A percentile compares a stretch with the other conserved stretches of the same genome.
phyloP scores from a whole-genome alignment of 306 rosid species.

The Castanopsis chinensis region DNA sequence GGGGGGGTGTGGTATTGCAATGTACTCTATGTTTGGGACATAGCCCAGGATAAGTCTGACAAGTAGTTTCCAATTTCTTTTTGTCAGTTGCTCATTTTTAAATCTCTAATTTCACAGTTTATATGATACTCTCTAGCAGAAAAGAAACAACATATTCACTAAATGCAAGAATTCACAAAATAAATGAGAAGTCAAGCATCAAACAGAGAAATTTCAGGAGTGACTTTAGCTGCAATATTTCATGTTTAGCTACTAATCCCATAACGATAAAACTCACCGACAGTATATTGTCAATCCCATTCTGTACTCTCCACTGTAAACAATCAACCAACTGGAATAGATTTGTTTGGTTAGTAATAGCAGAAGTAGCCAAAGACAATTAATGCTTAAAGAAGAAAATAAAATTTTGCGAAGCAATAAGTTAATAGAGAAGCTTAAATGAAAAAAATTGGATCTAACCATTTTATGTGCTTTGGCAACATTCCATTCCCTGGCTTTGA shows the following conservation, averaged over 20 bases:
- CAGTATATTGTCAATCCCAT: constrained; percentile 77
- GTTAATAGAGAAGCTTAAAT: not conserved
- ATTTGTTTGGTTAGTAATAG: constrained; percentile 28
- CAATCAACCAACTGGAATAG: constrained; percentile 77
- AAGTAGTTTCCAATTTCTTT: not conserved
- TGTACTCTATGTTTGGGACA: not conserved
- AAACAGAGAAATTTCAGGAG: not conserved
- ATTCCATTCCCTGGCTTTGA: constrained; percentile 87
- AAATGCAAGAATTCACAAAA: constrained; percentile 2
- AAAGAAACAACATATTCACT: not conserved
- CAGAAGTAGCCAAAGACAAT: constrained; percentile 23
- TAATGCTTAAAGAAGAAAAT: constrained; percentile 1
- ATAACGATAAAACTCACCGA: constrained; percentile 48
- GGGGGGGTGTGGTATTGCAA: too few species aligned
- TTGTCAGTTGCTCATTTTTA: not conserved
- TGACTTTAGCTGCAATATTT: not conserved
- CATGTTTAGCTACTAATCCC: not conserved
- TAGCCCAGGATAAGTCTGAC: not conserved
- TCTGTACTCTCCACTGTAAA: constrained; percentile 81
- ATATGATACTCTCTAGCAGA: not conserved
- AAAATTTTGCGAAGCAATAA: not conserved
- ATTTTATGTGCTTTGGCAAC: constrained; percentile 85
- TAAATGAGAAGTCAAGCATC: constrained; percentile 2
- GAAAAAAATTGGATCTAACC: constrained; percentile 51
- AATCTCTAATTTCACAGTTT: not conserved